Base-by-base conservation (phyloP, 768 basidiomycete species). In the Gloeopeniophorella convolvens region DNA sequence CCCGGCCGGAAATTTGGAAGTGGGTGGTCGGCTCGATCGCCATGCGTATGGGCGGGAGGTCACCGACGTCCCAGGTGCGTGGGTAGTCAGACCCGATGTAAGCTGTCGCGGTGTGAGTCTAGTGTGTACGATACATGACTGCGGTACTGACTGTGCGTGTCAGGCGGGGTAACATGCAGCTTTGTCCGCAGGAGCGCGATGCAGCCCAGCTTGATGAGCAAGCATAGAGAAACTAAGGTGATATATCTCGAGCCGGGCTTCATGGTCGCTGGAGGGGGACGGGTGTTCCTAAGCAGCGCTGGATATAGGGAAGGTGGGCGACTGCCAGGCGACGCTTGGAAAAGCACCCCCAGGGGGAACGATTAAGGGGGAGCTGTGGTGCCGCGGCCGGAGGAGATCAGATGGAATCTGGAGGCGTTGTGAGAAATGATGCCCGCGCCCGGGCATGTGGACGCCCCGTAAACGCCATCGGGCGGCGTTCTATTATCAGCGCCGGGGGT, bases 1-100 rank as follows among this genome's bases (percentile, higher is more conserved):
- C 8, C 32, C 5, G n/a, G 10, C 50, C 49, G 4, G 43, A 42
- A 37, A 51, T 42, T 6, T 51, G 54, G 11, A 52, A 46, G 39
- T 42, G 50, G 3, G 28, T 44, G 15, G 39, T 51, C 16, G 35
- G 15, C 6, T 52, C 45, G 20, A 52, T 42, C 2, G 41, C 45
- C 30, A 55, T 45, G 12, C 16, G 33, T 27, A 55, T 15, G 3
- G 39, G 44, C 4, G 23, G 37, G 10, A 45, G 54, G 23, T 18
- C 1, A 8, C 44, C 50, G 18, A 55, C 30, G 6, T 45, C 37
- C 44, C 49, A 55, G 5, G 43, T 35, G 8, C 28, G 48, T 1
- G 49, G 54, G 13, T 26, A 30, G 33, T 45, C 48, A 1, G 20
- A 15, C 16, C 42, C 36, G 26, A 49, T 16, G 21, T 42, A 52